phyloP scores from a whole-genome alignment of 2,329 filamentous ascomycete species.

The Aspergillus thermomutatus region DNA sequence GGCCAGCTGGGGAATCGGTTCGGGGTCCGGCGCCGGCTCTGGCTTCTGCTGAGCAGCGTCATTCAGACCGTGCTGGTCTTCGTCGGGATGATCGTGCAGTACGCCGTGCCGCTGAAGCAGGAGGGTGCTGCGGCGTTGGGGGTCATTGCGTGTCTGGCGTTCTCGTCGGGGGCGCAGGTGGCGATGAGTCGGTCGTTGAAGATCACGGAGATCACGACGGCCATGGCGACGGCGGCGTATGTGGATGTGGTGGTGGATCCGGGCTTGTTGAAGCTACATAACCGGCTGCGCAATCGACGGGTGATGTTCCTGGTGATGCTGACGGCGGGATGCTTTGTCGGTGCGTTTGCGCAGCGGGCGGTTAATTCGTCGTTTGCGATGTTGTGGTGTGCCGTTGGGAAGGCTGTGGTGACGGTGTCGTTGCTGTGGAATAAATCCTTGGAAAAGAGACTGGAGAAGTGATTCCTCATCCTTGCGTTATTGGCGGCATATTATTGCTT shows the following conservation, averaged over 20 bases:
- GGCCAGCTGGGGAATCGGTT: conserved; percentile 56
- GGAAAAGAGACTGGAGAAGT: background rate
- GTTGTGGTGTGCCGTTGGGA: background rate
- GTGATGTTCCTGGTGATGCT: conserved; percentile 50
- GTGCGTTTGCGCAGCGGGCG: conserved; percentile 35
- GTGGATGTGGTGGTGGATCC: conserved; percentile 58
- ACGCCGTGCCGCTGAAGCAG: conserved; percentile 32
- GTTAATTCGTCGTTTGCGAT: background rate
- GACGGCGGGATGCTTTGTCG: conserved; percentile 44
- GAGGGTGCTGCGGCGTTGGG: conserved; percentile 41
- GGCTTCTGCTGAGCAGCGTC: conserved; percentile 54
- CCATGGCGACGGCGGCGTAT: conserved; percentile 64
- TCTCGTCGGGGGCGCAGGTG: conserved; percentile 58
- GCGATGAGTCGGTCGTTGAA: conserved; percentile 54
- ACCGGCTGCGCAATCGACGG: conserved; percentile 48
- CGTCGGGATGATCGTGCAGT: conserved; percentile 50
- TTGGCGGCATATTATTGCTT: background rate
- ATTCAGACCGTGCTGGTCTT: conserved; percentile 57
- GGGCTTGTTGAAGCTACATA: conserved; percentile 45
- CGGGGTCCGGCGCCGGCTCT: conserved; percentile 50
- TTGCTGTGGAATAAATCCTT: background rate
- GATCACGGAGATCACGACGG: conserved; percentile 61
- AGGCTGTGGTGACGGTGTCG: background rate
- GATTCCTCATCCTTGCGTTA: background rate
- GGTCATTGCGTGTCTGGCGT: conserved; percentile 52